Evolutionary conservation across 2,329 filamentous ascomycete species (phyloP), one percentile per base, ranked within the genome.

Genomic region (Ascochyta lentis): DNA sequence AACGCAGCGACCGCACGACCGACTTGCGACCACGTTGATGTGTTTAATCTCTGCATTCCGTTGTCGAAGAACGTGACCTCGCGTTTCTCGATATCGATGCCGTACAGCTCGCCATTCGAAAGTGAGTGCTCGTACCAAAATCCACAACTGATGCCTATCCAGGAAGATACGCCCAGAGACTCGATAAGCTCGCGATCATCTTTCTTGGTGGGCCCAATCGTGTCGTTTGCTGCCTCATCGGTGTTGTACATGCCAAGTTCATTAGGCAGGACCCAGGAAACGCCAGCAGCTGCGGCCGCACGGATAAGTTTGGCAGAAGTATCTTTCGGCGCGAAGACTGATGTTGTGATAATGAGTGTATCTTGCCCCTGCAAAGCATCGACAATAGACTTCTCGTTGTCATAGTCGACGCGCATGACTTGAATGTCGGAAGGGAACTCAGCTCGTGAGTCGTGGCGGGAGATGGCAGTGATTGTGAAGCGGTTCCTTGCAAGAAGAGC

Each of bases 381-480:
- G 15, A 74, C 67, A 23, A 80, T 54, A 10, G 70, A 58, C 4
- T 78, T 72, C 16, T 82, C 72, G 13, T 78, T 63, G n/a, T 58
- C 79, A 68, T 86, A 86, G 73, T 84, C 72, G 54, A 83, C 76
- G 9, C 65, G 68, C 22, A 72, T 76, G 33, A 78, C 66, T 4
- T 65, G 61, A 40, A 82, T 69, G 19, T 72, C 79, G 0, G 65
- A 59, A 7, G 79, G 80, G 3, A 84, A 69, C 0, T 61, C 74
- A 55, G 61, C 71, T 3, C 67, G 77, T 60, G 80, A 81, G 27
- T 76, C 78, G 69, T 23, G 64, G 40, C 83, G 81, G 1, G 79
- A 79, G 37, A 86, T 69, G 56, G 80, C 81, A 1, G 82, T 85
- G 56, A 85, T 69, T 13, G 63, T 78, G 39, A 60, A 63, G 66